These are phyloP conservation scores for Penicillium paneum DNA, from an alignment of 2,329 filamentous ascomycete species.

Conservation along the genomic window DNA sequence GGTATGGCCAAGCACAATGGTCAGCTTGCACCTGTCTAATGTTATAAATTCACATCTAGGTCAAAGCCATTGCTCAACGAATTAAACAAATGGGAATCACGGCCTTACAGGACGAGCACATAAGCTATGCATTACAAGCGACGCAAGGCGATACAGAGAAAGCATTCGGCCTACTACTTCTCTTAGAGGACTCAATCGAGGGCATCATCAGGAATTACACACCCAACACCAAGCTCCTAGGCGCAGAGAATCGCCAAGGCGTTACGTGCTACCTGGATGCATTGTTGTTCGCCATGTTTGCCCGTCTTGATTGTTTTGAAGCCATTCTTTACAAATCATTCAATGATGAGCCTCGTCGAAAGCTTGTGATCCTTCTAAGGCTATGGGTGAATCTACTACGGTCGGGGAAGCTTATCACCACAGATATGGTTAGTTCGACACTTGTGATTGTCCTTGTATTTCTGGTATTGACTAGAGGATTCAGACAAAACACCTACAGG, in stretches of 20 bases:
- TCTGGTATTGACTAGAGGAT: conserved; percentile 11
- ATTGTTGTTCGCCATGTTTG: conserved; percentile 93
- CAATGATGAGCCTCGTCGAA: conserved; percentile 67
- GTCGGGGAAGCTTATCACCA: conserved; percentile 77
- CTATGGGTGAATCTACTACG: conserved; percentile 93
- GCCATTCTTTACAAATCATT: conserved; percentile 82
- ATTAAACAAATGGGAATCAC: conserved; percentile 54
- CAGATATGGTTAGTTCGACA: conserved; percentile 64
- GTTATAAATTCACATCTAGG: conserved; percentile 30
- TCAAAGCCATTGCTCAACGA: conserved; percentile 53
- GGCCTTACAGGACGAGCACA: conserved; percentile 59
- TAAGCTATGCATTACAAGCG: conserved; percentile 59
- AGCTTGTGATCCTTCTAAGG: conserved; percentile 72
- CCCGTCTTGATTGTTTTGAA: conserved; percentile 83
- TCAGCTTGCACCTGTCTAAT: conserved; percentile 11
- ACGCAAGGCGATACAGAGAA: conserved; percentile 68
- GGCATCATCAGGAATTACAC: conserved; percentile 75
- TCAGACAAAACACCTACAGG: conserved; percentile 77
- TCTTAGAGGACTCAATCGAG: conserved; percentile 77
- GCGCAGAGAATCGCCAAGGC: conserved; percentile 77
- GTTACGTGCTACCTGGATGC: conserved; percentile 96
- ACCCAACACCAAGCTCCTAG: conserved; percentile 68
- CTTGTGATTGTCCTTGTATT: neutral
- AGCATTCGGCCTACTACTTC: conserved; percentile 70
- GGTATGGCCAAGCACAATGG: conserved; percentile 21